Evolutionary conservation across 2,329 filamentous ascomycete genomes (phyloP).

Genomic region (Aspergillus viridinutans): DNA sequence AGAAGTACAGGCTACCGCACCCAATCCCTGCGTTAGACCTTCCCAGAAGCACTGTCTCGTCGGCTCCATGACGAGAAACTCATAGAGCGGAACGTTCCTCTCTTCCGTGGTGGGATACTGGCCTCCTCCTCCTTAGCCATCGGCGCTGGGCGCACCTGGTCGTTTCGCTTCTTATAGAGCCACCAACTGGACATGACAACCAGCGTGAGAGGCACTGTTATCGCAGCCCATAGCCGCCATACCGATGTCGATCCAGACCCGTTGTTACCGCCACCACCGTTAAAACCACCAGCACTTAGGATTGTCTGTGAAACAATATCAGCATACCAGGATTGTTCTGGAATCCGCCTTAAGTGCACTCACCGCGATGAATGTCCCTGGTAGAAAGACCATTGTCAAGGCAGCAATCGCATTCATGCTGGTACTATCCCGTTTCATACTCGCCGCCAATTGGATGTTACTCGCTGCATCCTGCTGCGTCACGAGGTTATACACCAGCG

Average conservation of each 20-base stretch:
- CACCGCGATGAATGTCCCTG: slow-evolving; percentile 17
- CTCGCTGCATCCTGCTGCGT: slow-evolving; percentile 29
- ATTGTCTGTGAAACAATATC: slow-evolving; percentile 3
- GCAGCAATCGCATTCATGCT: slow-evolving; percentile 30
- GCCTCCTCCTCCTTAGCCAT: too few species aligned
- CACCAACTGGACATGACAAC: slow-evolving; percentile 12
- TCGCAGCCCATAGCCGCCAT: slow-evolving; percentile 13
- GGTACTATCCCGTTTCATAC: slow-evolving; percentile 25
- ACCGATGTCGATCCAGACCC: not conserved
- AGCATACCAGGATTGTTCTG: not conserved
- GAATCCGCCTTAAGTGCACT: not conserved
- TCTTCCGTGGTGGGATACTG: too few species aligned
- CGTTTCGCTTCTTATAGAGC: slow-evolving; percentile 7
- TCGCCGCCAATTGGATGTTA: slow-evolving; percentile 26
- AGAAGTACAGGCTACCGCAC: too few species aligned
- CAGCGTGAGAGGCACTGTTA: slow-evolving; percentile 14
- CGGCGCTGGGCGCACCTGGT: not conserved
- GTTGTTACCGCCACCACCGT: not conserved
- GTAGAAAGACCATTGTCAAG: slow-evolving; percentile 31
- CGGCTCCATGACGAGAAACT: too few species aligned
- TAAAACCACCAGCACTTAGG: slow-evolving; percentile 8
- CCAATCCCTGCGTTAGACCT: too few species aligned
- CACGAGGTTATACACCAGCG: slow-evolving; percentile 22
- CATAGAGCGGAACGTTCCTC: too few species aligned
- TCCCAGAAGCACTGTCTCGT: too few species aligned